A percentile compares a stretch with the other conserved stretches of the same genome.
These are phyloP conservation scores for Salix viminalis DNA, from an alignment of 345 rosid species.

Conservation along the genomic window DNA sequence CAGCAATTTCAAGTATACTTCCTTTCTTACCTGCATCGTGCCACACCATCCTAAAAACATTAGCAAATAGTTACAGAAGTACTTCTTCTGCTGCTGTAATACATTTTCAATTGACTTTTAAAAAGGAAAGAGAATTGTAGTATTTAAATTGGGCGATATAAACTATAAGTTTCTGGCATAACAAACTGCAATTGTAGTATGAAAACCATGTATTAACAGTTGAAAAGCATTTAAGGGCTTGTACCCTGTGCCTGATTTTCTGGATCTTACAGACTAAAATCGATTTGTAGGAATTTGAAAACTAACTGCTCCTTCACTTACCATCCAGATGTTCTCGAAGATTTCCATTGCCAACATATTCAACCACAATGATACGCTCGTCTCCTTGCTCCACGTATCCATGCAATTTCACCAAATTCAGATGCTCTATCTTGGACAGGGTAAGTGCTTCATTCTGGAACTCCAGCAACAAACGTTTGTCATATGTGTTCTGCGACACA, in stretches of 20 bases:
- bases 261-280: not conserved
- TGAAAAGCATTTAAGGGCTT: not conserved
- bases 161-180: too few relatives aligned
- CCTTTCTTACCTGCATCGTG: slow-evolving; percentile 50
- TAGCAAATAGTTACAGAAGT: not conserved
- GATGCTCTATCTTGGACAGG: slow-evolving; percentile 83
- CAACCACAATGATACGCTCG: slow-evolving; percentile 70
- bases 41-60: not conserved
- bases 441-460: slow-evolving; percentile 82
- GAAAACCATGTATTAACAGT: not conserved
- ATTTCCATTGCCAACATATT: slow-evolving; percentile 70
- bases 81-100: too few relatives aligned
- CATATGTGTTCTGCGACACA: slow-evolving; percentile 51
- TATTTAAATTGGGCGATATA: too few relatives aligned
- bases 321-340: slow-evolving; percentile 87
- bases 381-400: slow-evolving; percentile 71
- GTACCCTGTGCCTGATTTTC: not conserved
- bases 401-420: slow-evolving; percentile 69
- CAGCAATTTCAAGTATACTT: slow-evolving; percentile 60
- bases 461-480: slow-evolving; percentile 43
- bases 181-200: too few relatives aligned
- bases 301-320: slow-evolving; percentile 28
- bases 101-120: not conserved
- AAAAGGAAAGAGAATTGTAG: too few relatives aligned
- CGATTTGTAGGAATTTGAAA: not conserved